Base-by-base conservation (phyloP, 208 protist genomes). In the Acanthamoeba healyi region DNA sequence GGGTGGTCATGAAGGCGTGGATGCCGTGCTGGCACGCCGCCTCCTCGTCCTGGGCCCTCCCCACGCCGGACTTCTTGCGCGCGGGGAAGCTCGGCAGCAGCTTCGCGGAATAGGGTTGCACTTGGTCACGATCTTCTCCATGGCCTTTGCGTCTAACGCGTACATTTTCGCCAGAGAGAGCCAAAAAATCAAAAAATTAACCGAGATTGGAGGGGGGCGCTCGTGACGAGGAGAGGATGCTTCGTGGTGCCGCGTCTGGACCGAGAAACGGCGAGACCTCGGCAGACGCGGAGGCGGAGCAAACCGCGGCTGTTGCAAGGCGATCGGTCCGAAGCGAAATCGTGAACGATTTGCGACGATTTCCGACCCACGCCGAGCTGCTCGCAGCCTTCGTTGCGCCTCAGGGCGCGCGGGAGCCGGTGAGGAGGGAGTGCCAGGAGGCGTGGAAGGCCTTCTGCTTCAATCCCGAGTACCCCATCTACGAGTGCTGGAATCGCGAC, bases 371-470 rank as follows among this genome's bases (percentile, higher is more conserved):
- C 12, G 81, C 12, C 0, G 29, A 56, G 19, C 44, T 89, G 14
- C n/a, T 89, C 6, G 32, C 9, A 3, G 10, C 17, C 5, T 89
- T 89, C 81, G 29, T 89, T 89, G 44, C 54, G 0, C 81, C n/a
- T 26, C 24, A 10, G 1, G 51, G 34, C 63, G 81, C 44, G 36
- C 1, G 36, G n/a, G 74, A 84, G 74, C 36, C 14, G 74, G 34
- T 84, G 1, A 84, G 42, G 44, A 56, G 10, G 12, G 36, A 46
- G 0, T 7, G 81, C 4, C 24, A n/a, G 40, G 22, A 29, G 7
- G 44, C 81, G 1, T 89, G 81, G 54, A 38, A 17, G 29, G 44
- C 46, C 46, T 29, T 63, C 81, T 89, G 51, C 81, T 89, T 44
- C 46, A 24, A 42, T 6, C 34, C 34, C 9, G 34, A 81, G 36